Percentiles rank a stretch among this genome's conserved stretches.
phyloP scores from a whole-genome alignment of 768 basidiomycete species.

The Tylopilus subfusipes region DNA sequence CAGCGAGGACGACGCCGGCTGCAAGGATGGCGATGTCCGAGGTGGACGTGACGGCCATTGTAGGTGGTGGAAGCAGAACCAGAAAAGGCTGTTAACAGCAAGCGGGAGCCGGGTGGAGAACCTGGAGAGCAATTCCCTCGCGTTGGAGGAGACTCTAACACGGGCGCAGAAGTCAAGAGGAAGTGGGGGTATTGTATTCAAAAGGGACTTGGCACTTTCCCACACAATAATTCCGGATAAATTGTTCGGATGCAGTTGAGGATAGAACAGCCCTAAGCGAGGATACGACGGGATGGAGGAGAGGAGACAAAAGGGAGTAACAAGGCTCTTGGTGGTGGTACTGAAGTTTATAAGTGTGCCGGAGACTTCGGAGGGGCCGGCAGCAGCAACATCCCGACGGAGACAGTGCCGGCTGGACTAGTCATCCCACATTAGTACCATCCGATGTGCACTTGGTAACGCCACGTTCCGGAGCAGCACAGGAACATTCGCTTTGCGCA shows the following conservation, averaged over 20 bases:
- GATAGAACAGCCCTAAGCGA: not conserved
- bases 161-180: conserved; percentile 15
- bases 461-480: too few species aligned
- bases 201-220: conserved; percentile 40
- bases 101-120: not conserved
- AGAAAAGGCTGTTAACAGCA: not conserved
- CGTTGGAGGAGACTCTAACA: not conserved
- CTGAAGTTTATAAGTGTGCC: not conserved
- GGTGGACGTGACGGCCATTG: conserved; percentile 59
- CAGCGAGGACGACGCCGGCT: conserved; percentile 72
- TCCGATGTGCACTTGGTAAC: not conserved
- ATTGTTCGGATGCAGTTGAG: conserved; percentile 19
- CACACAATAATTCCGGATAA: conserved; percentile 28
- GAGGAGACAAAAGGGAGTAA: not conserved
- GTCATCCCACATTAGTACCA: not conserved
- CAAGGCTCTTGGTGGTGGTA: not conserved
- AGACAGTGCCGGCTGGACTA: not conserved
- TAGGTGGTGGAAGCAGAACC: conserved; percentile 11
- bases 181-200: conserved; percentile 10
- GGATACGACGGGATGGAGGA: not conserved
- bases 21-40: conserved; percentile 73
- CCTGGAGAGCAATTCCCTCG: not conserved
- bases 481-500: too few species aligned
- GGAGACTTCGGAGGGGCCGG: not conserved
- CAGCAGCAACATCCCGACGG: not conserved